Evolutionary conservation across 108 stramenopile species (phyloP), one percentile per base, ranked within the genome.

Genomic region (Skeletonema marinoi): DNA sequence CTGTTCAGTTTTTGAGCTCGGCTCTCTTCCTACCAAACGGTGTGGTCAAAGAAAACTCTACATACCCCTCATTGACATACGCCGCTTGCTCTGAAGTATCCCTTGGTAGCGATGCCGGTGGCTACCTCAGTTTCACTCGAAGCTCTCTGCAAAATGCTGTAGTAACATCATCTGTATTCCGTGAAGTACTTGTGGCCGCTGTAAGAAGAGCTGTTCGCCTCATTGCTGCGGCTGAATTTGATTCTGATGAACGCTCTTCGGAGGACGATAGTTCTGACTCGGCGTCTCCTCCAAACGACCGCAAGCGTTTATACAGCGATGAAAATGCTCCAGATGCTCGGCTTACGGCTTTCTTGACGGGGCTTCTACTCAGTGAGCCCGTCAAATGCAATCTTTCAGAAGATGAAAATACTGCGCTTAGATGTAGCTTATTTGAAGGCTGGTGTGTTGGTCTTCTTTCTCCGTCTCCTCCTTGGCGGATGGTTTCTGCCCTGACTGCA

Each of bases 371-470:
- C 44, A 92, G 87, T 38, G 61, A 78, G 13, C 72, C 71, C 63
- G 81, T 82, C 42, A 74, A 50, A 48, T 60, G 71, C 16, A 66
- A 67, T 36, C 79, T 88, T 48, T 77, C 86, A 32, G 74, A 73
- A 36, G 32, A 25, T 44, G 74, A 88, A 13, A 76, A 83, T 50
- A 46, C 78, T n/a, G 74, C 79, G 19, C 17, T 93, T 9, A 72
- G 83, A 38, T 78, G 41, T 3, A 74, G 64, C 32, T 81, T 95
- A 6, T 88, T 92, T 65, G 88, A 91, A 77, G 93, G 88, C 16
- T 95, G 93, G 93, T 89, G 88, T 70, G 66, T 95, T 48, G 93
- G 93, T 6, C 68, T 95, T 30, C 76, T 95, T 9, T 92, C 93
- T 19, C 90, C 86, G 19, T 95, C 93, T 1, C 59, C 88, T 31